These are phyloP conservation scores for Neodidymelliopsis sp. DNA, from an alignment of 2,329 filamentous ascomycete species.

Conservation along the genomic window DNA sequence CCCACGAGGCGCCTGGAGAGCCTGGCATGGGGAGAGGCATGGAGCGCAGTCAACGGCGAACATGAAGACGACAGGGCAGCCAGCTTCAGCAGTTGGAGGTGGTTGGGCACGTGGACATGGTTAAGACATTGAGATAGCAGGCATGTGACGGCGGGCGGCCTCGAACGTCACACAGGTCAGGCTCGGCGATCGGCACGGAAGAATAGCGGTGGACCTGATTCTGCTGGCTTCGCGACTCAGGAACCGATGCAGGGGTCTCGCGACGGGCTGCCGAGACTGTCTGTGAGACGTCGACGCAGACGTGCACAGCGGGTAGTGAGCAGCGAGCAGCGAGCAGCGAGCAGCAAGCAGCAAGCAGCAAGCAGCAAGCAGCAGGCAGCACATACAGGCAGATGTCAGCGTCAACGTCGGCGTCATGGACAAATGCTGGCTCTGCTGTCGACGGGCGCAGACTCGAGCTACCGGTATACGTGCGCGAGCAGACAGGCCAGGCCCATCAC, in stretches of 20 bases:
- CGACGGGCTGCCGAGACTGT: slow-evolving; percentile 1
- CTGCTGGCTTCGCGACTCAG: too few species aligned
- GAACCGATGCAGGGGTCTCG: slow-evolving; percentile 14
- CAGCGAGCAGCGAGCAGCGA: too few species aligned
- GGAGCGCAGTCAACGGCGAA: slow-evolving; percentile 6
- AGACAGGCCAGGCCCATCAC: slow-evolving; percentile 17
- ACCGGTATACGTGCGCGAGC: slow-evolving; percentile 3
- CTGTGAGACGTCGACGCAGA: too few species aligned
- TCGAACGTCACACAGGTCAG: slow-evolving; percentile 14
- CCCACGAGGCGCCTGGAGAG: slow-evolving; percentile 72
- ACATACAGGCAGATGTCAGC: too few species aligned
- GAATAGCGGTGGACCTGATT: slow-evolving; percentile 8
- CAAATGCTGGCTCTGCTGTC: not conserved
- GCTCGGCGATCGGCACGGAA: slow-evolving; percentile 12
- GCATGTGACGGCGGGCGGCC: slow-evolving; percentile 9
- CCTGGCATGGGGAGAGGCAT: slow-evolving; percentile 63
- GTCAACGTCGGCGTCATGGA: slow-evolving; percentile 11
- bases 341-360: too few species aligned
- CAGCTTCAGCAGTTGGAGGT: not conserved
- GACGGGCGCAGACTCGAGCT: not conserved
- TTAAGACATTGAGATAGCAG: not conserved
- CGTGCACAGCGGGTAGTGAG: too few species aligned
- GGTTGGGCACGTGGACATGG: slow-evolving; percentile 17
- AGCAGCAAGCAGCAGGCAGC: too few species aligned
- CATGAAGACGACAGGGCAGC: slow-evolving; percentile 1